Base-by-base conservation (phyloP, 164 flowering plant genomes). In the Liquidambar formosana region DNA sequence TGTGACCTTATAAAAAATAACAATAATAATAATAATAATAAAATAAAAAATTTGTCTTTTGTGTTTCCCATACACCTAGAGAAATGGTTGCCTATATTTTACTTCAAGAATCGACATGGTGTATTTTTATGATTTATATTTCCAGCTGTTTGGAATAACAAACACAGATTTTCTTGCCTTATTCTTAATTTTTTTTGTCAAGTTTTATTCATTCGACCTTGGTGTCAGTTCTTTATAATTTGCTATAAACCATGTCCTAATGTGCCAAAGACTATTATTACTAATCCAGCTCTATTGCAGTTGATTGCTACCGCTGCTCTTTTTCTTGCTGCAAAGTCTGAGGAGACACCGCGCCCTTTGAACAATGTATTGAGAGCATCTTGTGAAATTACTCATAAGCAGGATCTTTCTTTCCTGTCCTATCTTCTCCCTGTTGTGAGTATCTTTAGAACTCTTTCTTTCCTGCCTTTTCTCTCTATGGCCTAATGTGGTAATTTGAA, bases 321-420 rank as follows among this genome's bases (percentile, higher is more conserved):
- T 61, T 95, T 95, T 75, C 97, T 95, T 64, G 85, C 96, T 54
- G 85, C 96, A 49, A 95, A 95, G 81, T 89, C 91, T 21, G 99
- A 95, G 83, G 99, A 95, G 81, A 86, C 97, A 43, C 78, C 90
- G 4, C 81, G 96, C 51, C 93, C 97, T 73, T 80, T 95, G 84
- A 89, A 90, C 68, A 75, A 81, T 70, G 88, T 91, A 8, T 61
- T 93, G 74, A 85, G 80, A 75, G 82, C 81, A 13, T 90, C 97
- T 6, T 85, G 80, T 76, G 98, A 91, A 81, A 85, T 93, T 75
- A 65, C 82, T 65, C 91, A 95, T 57, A 89, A 85, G 73, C 93
- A 91, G 78, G 86, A 87, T 70, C 65, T 91, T 28, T 49, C 83
- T 47, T 57, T 83, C 57, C 81, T 89, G 63, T 84, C 94, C 5